phyloP scores from a whole-genome alignment of 176 grass and related monocot genomes.

The Phyllostachys edulis region DNA sequence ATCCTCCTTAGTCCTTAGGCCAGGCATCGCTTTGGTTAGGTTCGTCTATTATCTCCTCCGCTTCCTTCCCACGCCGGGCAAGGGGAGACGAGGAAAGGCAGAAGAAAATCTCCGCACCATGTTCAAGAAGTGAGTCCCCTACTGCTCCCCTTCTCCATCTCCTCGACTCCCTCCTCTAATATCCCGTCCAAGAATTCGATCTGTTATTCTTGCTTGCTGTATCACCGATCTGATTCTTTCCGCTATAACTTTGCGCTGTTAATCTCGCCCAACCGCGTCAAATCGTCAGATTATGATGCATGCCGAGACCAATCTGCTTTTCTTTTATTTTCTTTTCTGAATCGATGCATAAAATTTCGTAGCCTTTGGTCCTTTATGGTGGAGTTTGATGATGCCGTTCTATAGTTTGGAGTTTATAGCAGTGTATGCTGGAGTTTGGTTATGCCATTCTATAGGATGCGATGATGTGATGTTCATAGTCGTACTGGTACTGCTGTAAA shows the following conservation, averaged over 20 bases:
- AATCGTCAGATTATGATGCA: background rate
- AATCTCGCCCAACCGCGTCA: background rate
- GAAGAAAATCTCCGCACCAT: slow-evolving; percentile 14
- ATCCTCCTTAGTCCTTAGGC: too few species aligned
- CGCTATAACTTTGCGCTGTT: background rate
- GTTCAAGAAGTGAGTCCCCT: slow-evolving; percentile 63
- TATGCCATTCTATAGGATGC: background rate
- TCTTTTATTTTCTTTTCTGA: background rate
- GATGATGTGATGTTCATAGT: background rate
- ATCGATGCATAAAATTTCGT: background rate
- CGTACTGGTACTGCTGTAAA: background rate
- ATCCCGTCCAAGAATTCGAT: background rate
- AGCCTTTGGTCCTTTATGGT: background rate
- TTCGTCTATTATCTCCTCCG: too few species aligned
- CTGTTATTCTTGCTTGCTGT: background rate
- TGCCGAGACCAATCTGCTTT: too few species aligned
- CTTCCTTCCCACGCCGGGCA: background rate
- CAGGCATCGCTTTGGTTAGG: background rate
- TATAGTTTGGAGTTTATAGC: background rate
- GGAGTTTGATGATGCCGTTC: background rate
- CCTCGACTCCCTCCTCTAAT: background rate
- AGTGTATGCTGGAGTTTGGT: background rate
- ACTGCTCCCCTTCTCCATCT: background rate
- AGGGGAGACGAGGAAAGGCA: background rate
- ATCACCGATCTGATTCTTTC: slow-evolving; percentile 13